Percentiles rank a stretch among this genome's conserved stretches.
These are phyloP conservation scores for Trichophaea hybrida DNA, from an alignment of 2,329 filamentous ascomycete species.

Conservation along the genomic window DNA sequence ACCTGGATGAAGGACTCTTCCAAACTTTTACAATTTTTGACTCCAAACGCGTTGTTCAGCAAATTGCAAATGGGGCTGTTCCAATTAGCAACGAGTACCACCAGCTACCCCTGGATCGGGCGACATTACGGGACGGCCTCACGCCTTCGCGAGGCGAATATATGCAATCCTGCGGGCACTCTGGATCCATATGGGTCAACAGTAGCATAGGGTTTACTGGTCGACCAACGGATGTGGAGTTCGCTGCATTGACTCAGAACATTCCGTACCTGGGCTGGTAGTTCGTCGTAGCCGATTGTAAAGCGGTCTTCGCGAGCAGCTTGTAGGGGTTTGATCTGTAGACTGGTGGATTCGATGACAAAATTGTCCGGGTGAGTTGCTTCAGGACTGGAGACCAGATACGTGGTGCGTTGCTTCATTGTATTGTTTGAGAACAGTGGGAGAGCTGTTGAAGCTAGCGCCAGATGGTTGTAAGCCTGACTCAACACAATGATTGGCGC, in stretches of 20 bases:
- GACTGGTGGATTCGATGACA: background rate
- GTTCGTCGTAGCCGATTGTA: conserved; percentile 21
- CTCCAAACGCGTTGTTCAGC: background rate
- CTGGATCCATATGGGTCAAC: conserved; percentile 13
- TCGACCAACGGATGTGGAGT: conserved; percentile 13
- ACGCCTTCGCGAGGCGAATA: conserved; percentile 8
- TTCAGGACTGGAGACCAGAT: conserved; percentile 14
- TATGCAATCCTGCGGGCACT: conserved; percentile 17
- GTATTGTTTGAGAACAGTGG: background rate
- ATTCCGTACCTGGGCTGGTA: conserved; percentile 12
- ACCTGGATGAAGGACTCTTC: background rate
- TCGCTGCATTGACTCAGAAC: conserved; percentile 9
- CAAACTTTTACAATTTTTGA: background rate
- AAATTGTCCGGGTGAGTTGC: conserved; percentile 18
- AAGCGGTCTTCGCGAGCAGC: conserved; percentile 24
- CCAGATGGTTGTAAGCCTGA: background rate
- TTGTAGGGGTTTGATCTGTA: conserved; percentile 9
- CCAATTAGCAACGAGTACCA: background rate
- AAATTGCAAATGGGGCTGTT: conserved; percentile 3
- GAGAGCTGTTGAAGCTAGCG: background rate
- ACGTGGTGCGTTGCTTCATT: conserved; percentile 22
- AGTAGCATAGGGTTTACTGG: conserved; percentile 9
- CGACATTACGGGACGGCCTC: conserved; percentile 1
- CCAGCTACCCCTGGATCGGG: background rate
- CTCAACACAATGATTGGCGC: too few species aligned